Percentiles rank a stretch among this genome's conserved stretches.
phyloP scores from a whole-genome alignment of 768 basidiomycete genomes.

The Mycena sanguinolenta region DNA sequence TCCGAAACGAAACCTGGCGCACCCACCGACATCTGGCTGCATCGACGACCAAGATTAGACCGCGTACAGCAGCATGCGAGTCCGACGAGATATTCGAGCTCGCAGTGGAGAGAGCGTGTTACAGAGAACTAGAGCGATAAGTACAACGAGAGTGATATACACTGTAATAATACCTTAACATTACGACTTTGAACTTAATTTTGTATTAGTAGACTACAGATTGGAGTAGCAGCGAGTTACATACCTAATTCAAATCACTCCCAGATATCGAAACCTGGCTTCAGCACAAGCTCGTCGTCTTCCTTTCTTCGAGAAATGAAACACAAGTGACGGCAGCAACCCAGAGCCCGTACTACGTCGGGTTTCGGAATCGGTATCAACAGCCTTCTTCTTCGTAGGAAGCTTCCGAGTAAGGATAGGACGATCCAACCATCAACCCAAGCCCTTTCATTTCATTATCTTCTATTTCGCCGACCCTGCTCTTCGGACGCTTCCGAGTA shows the following conservation, averaged over 20 bases:
- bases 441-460: slow-evolving; percentile 40
- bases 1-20: background rate
- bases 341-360: slow-evolving; percentile 28
- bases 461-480: slow-evolving; percentile 29
- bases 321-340: slow-evolving; percentile 28
- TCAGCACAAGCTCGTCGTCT: slow-evolving; percentile 43
- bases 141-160: slow-evolving; percentile 11
- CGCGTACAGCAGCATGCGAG: background rate
- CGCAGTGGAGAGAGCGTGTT: background rate
- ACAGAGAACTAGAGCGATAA: slow-evolving; percentile 20
- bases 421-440: slow-evolving; percentile 50
- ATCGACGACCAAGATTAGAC: background rate
- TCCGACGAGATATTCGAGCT: background rate
- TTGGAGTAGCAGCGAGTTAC: background rate
- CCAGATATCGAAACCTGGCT: slow-evolving; percentile 35
- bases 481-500: no score
- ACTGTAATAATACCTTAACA: background rate
- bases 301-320: slow-evolving; percentile 14
- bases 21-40: background rate
- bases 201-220: background rate
- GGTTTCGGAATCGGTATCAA: slow-evolving; percentile 20
- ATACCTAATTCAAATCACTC: slow-evolving; percentile 25
- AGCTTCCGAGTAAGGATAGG: slow-evolving; percentile 44
- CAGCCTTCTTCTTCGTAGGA: slow-evolving; percentile 25
- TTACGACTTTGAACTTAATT: background rate